phyloP scores from a whole-genome alignment of 805 yeast genomes.

The Metschnikowia rubicola region DNA sequence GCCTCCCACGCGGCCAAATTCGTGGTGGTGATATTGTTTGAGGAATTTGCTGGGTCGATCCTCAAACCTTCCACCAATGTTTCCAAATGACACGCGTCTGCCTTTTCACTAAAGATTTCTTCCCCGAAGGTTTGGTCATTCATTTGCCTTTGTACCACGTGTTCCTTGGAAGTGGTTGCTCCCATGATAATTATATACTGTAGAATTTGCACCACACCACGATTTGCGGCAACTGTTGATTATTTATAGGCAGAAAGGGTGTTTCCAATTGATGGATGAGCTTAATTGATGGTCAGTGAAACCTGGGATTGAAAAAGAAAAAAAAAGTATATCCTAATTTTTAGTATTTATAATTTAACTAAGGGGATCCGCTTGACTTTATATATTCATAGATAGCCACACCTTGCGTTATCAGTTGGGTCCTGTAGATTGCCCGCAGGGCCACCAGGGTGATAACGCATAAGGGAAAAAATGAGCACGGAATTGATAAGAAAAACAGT shows the following conservation, averaged over 20 bases:
- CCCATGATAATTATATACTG: not conserved
- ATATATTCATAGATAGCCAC: not conserved
- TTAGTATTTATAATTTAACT: too few relatives aligned
- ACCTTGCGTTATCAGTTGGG: conserved; percentile 2
- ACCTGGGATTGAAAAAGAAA: too few relatives aligned
- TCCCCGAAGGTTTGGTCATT: not conserved
- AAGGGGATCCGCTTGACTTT: too few relatives aligned
- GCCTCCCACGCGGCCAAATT: conserved; percentile 45
- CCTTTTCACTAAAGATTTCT: conserved; percentile 3
- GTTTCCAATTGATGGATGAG: too few relatives aligned
- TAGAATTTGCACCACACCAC: too few relatives aligned
- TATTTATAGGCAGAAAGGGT: too few relatives aligned
- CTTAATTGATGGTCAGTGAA: not conserved
- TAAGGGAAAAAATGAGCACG: not conserved
- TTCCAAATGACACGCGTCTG: not conserved
- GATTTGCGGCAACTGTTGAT: too few relatives aligned
- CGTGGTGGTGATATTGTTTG: conserved; percentile 2
- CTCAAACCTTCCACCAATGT: conserved; percentile 3
- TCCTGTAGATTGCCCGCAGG: conserved; percentile 3
- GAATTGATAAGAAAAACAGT: too few relatives aligned
- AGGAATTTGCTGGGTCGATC: conserved; percentile 2
- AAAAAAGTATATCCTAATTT: too few relatives aligned
- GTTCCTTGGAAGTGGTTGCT: not conserved
- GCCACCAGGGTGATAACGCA: conserved; percentile 6
- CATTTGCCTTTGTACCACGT: not conserved